Percentiles rank a stretch among this genome's conserved stretches.
Conservation (phyloP, 129 eudicot genomes). For the Ambrosia trifida region DNA sequence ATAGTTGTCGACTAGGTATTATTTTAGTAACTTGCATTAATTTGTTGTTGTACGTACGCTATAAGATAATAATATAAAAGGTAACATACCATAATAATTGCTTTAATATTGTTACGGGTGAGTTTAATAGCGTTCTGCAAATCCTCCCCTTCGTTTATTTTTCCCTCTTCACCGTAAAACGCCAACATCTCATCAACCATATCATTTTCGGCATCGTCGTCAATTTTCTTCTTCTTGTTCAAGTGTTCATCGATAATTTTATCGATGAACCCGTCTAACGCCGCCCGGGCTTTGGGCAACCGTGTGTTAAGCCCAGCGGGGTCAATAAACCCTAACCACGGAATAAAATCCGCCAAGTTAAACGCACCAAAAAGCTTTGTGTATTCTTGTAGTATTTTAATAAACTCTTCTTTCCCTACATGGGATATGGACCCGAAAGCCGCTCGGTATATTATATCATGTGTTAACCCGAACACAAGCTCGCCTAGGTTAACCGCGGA, state of each 20-base stretch:
- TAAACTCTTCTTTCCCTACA: conserved; percentile 79
- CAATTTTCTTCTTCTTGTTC: conserved; percentile 26
- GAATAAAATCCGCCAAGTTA: conserved; percentile 76
- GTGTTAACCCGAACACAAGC: conserved; percentile 69
- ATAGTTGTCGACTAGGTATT: not conserved
- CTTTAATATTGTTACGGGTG: conserved; percentile 76
- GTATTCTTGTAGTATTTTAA: conserved; percentile 73
- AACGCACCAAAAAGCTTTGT: conserved; percentile 90
- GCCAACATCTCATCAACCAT: conserved; percentile 89
- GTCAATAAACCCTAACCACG: conserved; percentile 59
- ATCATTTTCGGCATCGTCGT: conserved; percentile 36
- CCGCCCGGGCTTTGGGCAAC: conserved; percentile 55
- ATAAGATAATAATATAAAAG: not conserved
- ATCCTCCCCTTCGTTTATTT: conserved; percentile 61
- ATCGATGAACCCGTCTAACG: conserved; percentile 79
- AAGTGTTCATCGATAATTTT: conserved; percentile 74
- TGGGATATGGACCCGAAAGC: conserved; percentile 75
- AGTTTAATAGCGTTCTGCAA: conserved; percentile 61
- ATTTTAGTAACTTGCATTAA: not conserved
- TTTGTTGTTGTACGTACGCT: too few relatives aligned
- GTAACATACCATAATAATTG: conserved; percentile 76
- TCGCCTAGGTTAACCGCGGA: conserved; percentile 66
- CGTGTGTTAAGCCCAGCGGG: conserved; percentile 67
- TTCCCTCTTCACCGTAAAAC: conserved; percentile 59
- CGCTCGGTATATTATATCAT: conserved; percentile 73